These are phyloP conservation scores for Pezicula rhizophila DNA, from an alignment of 2,329 filamentous ascomycete genomes.

Conservation along the genomic window DNA sequence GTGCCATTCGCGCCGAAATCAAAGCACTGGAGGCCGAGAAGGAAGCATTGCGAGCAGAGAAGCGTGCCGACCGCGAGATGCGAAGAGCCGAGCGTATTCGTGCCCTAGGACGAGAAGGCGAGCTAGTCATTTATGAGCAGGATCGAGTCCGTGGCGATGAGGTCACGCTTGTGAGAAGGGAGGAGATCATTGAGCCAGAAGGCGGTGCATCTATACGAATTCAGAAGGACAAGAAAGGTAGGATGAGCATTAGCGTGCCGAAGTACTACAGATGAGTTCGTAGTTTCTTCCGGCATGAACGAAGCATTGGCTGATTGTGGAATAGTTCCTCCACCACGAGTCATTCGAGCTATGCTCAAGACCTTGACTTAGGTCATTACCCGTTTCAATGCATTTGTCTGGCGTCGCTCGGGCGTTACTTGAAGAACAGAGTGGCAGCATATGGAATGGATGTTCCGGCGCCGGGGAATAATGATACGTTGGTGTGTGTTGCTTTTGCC, in stretches of 20 bases:
- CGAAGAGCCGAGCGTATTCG: conserved; percentile 45
- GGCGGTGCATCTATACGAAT: conserved; percentile 54
- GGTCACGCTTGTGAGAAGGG: conserved; percentile 44
- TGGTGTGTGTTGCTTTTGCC: too few relatives aligned
- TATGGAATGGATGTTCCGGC: too few relatives aligned
- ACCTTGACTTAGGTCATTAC: conserved; percentile 51
- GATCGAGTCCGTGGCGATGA: conserved; percentile 42
- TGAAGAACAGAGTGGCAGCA: too few relatives aligned
- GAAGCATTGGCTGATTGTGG: conserved; percentile 15
- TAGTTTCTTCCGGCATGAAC: conserved; percentile 9
- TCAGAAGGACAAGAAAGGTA: conserved; percentile 93
- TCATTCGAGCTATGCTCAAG: conserved; percentile 65
- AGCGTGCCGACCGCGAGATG: conserved; percentile 38
- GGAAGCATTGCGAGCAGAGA: conserved; percentile 50
- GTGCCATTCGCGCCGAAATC: conserved; percentile 69
- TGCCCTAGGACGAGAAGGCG: conserved; percentile 52
- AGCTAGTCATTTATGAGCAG: conserved; percentile 57
- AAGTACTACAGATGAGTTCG: conserved; percentile 51
- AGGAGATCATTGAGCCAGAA: conserved; percentile 50
- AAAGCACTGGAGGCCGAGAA: conserved; percentile 63
- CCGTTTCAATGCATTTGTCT: neutral
- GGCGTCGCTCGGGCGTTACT: too few relatives aligned
- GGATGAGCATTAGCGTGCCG: conserved; percentile 79
- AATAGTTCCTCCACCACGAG: conserved; percentile 55
- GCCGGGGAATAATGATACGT: too few relatives aligned